A percentile compares a stretch with the other conserved stretches of the same genome.
phyloP scores from a whole-genome alignment of 2,329 filamentous ascomycete species.

The Aureobasidium sp. region DNA sequence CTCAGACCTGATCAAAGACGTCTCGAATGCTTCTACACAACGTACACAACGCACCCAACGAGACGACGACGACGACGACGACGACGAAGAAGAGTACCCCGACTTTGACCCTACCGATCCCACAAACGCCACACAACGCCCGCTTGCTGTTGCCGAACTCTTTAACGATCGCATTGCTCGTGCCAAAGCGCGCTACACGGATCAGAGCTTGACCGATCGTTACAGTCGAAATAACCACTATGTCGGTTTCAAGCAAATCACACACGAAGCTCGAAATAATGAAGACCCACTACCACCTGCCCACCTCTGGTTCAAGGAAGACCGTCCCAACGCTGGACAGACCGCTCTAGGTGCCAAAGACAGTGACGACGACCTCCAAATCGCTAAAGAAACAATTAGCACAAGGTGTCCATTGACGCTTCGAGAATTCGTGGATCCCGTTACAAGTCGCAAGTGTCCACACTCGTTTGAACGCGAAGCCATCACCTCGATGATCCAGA shows the following conservation, averaged over 20 bases:
- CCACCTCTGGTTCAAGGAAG: slow-evolving; percentile 56
- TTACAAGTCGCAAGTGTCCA: slow-evolving; percentile 59
- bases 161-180: slow-evolving; percentile 34
- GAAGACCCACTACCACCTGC: slow-evolving; percentile 47
- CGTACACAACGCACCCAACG: slow-evolving; percentile 33
- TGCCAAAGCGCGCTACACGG: slow-evolving; percentile 39
- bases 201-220: slow-evolving; percentile 31
- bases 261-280: slow-evolving; percentile 54
- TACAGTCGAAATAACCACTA: slow-evolving; percentile 57
- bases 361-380: slow-evolving; percentile 61
- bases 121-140: slow-evolving; percentile 28
- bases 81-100: slow-evolving; percentile 30
- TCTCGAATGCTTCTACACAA: slow-evolving; percentile 29
- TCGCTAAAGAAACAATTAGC: slow-evolving; percentile 56
- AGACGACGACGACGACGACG: slow-evolving; percentile 29
- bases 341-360: slow-evolving; percentile 31
- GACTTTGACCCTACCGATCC: slow-evolving; percentile 36
- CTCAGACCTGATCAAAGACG: slow-evolving; percentile 33
- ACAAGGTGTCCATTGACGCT: slow-evolving; percentile 65
- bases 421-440: slow-evolving; percentile 56
- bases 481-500: slow-evolving; percentile 49
- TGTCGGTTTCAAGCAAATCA: slow-evolving; percentile 51
- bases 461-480: slow-evolving; percentile 64
- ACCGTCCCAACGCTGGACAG: slow-evolving; percentile 36
- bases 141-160: slow-evolving; percentile 29